Percentiles rank a stretch among this genome's conserved stretches.
Evolutionary conservation across 768 basidiomycete genomes (phyloP).

Genomic region (Ramaria sp.): DNA sequence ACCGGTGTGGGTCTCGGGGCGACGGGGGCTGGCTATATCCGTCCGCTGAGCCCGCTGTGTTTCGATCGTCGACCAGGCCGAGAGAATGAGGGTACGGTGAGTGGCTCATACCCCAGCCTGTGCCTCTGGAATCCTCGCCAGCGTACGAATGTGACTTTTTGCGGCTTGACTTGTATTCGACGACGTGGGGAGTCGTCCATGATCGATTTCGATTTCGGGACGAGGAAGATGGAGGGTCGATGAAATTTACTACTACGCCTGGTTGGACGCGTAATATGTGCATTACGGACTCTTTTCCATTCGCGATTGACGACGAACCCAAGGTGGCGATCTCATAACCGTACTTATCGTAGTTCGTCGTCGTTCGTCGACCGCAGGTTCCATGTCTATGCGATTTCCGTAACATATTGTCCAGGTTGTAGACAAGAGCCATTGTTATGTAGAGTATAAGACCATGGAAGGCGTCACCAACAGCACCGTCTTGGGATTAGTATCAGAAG

Average conservation of each 20-base stretch:
- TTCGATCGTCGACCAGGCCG: not conserved
- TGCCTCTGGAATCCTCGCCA: not conserved
- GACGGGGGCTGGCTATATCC: not conserved
- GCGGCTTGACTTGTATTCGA: conserved; percentile 4
- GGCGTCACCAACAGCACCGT: not conserved
- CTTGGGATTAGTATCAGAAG: not conserved
- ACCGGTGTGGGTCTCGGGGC: not conserved
- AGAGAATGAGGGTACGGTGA: not conserved
- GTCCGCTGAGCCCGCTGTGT: not conserved
- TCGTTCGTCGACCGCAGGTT: conserved; percentile 6
- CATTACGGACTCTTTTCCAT: not conserved
- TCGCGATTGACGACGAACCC: not conserved
- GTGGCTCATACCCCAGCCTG: not conserved
- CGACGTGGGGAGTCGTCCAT: not conserved
- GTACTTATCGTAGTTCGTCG: conserved; percentile 9
- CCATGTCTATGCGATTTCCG: not conserved
- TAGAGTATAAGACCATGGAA: not conserved
- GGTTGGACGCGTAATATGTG: conserved; percentile 6
- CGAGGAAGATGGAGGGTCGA: conserved; percentile 1
- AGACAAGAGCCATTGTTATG: conserved; percentile 3
- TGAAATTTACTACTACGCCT: conserved; percentile 8
- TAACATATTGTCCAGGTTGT: not conserved
- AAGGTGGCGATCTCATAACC: conserved; percentile 6
- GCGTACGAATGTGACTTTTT: not conserved
- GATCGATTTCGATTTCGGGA: not conserved